Conservation (phyloP, 1,139 yeast species). For the Yamadazyma aaseri region DNA sequence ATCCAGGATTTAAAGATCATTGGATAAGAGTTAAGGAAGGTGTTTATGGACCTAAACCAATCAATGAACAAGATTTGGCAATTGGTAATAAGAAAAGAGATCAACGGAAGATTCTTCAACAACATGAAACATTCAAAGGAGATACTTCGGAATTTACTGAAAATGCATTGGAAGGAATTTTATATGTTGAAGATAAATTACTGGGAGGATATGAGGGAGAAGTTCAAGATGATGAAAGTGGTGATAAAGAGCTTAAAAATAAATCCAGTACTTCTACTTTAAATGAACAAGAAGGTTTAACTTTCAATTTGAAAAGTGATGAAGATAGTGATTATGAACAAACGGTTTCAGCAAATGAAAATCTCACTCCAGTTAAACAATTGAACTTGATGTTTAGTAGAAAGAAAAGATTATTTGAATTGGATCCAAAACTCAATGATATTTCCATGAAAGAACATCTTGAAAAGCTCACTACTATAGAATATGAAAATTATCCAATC, state of each 20-base stretch:
- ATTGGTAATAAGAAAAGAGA: constrained; percentile 33
- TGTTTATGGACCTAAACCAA: constrained; percentile 32
- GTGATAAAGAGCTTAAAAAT: constrained; percentile 12
- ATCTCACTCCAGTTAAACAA: constrained; percentile 13
- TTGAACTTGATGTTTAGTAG: constrained; percentile 15
- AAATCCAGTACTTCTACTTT: neutral
- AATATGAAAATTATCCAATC: constrained; percentile 26
- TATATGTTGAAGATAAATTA: constrained; percentile 38
- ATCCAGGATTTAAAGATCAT: constrained; percentile 27
- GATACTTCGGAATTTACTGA: constrained; percentile 42
- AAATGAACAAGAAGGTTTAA: constrained; percentile 7
- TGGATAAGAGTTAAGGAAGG: constrained; percentile 35
- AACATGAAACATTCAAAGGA: constrained; percentile 42
- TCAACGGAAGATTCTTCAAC: constrained; percentile 25
- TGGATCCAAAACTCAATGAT: constrained; percentile 30
- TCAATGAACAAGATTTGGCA: constrained; percentile 33
- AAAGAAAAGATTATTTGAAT: constrained; percentile 14
- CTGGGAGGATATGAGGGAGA: constrained; percentile 17
- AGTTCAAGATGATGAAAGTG: constrained; percentile 17
- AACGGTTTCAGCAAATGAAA: constrained; percentile 7
- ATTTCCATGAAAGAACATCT: constrained; percentile 19
- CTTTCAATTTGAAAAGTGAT: constrained; percentile 11
- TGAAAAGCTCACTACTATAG: constrained; percentile 18
- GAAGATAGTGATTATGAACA: constrained; percentile 15
- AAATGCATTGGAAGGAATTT: constrained; percentile 36